Evolutionary conservation across 139 green algal genomes (phyloP).

Genomic region (Spirogloea muscicola): DNA sequence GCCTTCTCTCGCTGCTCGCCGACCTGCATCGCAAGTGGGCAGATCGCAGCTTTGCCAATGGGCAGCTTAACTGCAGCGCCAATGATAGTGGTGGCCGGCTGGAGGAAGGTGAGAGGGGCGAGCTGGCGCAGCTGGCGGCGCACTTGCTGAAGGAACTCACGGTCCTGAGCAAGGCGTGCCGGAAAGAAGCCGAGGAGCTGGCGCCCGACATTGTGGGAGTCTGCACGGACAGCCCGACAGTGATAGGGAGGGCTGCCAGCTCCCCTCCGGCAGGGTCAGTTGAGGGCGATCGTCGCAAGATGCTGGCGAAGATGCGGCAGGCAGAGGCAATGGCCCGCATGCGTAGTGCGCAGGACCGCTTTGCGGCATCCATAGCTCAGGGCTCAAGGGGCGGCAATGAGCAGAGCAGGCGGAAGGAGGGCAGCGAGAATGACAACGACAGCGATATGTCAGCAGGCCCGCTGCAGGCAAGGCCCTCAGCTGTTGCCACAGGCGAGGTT

Average conservation of each 20-base stretch:
- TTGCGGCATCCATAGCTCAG: too few relatives aligned
- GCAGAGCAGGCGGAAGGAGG: constrained; percentile 8
- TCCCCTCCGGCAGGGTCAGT: background rate
- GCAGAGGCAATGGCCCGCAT: constrained; percentile 22
- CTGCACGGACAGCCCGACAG: background rate
- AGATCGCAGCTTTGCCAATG: too few relatives aligned
- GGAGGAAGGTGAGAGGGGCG: constrained; percentile 5
- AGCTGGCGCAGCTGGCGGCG: background rate
- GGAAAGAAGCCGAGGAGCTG: constrained; percentile 5
- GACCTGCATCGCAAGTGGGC: background rate
- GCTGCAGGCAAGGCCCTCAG: too few relatives aligned
- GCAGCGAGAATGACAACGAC: constrained; percentile 10
- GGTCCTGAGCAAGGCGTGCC: background rate
- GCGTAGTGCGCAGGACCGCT: constrained; percentile 25
- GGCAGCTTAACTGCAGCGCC: too few relatives aligned
- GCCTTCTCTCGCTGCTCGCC: constrained; percentile 13
- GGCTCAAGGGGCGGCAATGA: background rate
- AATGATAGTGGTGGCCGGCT: background rate
- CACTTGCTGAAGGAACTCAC: background rate
- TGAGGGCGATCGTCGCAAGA: background rate
- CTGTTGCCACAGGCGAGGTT: too few relatives aligned
- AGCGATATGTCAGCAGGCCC: too few relatives aligned
- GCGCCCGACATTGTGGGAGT: constrained; percentile 27
- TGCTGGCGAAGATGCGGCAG: constrained; percentile 2
- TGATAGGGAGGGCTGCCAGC: background rate